Evolutionary conservation across 495 filamentous ascomycete genomes (phyloP).

Genomic region (Parathielavia appendiculata): DNA sequence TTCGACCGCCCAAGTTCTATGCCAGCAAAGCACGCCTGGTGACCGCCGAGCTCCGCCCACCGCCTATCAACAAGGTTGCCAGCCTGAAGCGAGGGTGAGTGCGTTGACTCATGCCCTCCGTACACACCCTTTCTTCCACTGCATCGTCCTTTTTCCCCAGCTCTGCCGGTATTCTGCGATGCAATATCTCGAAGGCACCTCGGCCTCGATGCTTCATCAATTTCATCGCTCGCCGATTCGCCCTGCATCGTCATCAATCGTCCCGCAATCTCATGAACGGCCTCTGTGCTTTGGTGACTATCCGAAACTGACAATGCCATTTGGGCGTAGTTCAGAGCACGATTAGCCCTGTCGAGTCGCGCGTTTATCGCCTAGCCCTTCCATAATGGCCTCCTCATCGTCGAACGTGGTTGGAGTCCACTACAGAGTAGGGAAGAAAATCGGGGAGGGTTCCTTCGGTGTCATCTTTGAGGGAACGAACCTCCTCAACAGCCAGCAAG

Average conservation of each 20-base stretch:
- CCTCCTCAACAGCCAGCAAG: conserved; percentile 97
- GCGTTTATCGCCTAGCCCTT: background rate
- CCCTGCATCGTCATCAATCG: background rate
- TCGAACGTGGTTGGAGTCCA: conserved; percentile 99
- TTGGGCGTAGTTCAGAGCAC: background rate
- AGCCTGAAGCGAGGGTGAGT: conserved; percentile 9
- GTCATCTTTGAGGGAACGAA: conserved; percentile 99
- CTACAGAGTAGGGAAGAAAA: conserved; percentile 99
- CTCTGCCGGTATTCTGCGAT: background rate
- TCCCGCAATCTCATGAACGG: background rate
- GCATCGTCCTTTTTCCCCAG: background rate
- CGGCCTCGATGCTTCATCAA: background rate
- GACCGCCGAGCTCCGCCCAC: conserved; percentile 18
- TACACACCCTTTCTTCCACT: background rate
- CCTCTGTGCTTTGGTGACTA: background rate
- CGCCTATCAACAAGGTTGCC: background rate
- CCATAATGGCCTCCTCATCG: conserved; percentile 81
- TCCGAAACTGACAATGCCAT: background rate
- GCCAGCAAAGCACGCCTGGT: conserved; percentile 12
- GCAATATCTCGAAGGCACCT: background rate
- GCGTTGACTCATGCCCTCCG: conserved; percentile 18
- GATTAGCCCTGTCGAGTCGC: background rate
- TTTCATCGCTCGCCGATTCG: background rate
- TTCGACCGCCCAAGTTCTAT: conserved; percentile 6
- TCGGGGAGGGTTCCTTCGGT: conserved; percentile 97